Evolutionary conservation across 2,329 filamentous ascomycete genomes (phyloP), one percentile per base, ranked within the genome.

Genomic region (Cladophialophora bantiana): DNA sequence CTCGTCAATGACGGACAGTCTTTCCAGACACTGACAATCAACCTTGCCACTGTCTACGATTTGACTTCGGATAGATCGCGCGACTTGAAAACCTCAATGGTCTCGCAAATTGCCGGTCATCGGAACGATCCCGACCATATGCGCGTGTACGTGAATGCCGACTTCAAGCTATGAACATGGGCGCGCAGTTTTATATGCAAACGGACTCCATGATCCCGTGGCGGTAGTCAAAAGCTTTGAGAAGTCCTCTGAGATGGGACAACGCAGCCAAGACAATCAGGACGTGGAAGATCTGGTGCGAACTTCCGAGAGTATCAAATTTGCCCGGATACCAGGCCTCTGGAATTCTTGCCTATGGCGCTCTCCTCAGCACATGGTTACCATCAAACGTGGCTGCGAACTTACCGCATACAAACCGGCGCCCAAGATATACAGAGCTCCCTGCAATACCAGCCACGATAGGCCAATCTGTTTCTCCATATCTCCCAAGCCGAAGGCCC

Each of bases 241-340:
- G 77, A 80, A 98, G 85, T 57, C 92, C 94, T 60, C 88, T 89
- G 67, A 98, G 82, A 82, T 99, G 95, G 31, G 90, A 86, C 1
- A 86, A 85, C 0, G 93, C 94, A 0, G 95, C 95, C 68, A 93
- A 78, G 15, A 98, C 83, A 34, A 99, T 94, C 70, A 95, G 85
- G 45, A 96, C 82, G 81, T 99, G 95, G 78, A 99, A 99, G 70
- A 99, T 90, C 80, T 99, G 95, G 79, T 99, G 95, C 20, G 93
- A 97, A 76, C 89, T 93, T 42, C 95, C 94, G 86, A 91, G 91
- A 59, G 97, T 91, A 79, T 99, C 95, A 75, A 94, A 97, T 7
- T 78, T 83, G 1, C 93, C 92, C 0, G 94, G 95, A 53, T 82
- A 86, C 74, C 85, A 87, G 67, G 92, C 85, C 81, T 99, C 95